Evolutionary conservation across 768 basidiomycete genomes (phyloP), one percentile per base, ranked within the genome.

Genomic region (Boletus pseudo-olivaceus): DNA sequence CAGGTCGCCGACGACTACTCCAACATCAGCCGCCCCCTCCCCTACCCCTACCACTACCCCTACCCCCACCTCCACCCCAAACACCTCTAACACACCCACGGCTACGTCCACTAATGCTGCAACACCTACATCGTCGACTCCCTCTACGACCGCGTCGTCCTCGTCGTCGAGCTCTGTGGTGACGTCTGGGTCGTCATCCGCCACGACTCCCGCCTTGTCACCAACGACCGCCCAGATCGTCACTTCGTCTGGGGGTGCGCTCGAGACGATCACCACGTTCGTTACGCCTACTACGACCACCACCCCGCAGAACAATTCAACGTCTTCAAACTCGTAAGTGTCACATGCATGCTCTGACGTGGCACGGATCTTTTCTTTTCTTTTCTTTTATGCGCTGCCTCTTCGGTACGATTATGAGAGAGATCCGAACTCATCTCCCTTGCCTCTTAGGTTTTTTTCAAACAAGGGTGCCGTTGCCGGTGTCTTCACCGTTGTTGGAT

Each of bases 381-480:
- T 27, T 35, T 14, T 20, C 37, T 20, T 35, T 51, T 34, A 12
- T 9, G 7, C 26, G 38, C 26, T 7, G 9, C 19, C 44, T 23
- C 2, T 4, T 23, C 23, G 23, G 23, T 32, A 14, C 30, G 20
- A n/a, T 12, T 23, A 27, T 14, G 35, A 30, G 41, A 30, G 41
- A 17, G 49, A 49, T 55, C 26, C 20, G 26, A 35, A 29, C 62
- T 56, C 53, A 55, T 33, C 29, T 55, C 20, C 2, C n/a, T 35
- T 35, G 19, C 20, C 17, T 7, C 23, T 3, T 37, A 86, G 87
- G 41, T 90, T 90, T 74, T 85, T 90, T 67, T 57, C 75, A 44
- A 90, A 91, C 72, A 88, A 69, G 19, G 85, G 81, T 20, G 88
- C 87, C 0, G 83, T 90, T 1, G 85, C 84, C 2, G 88, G 84